phyloP scores from a whole-genome alignment of 2,329 filamentous ascomycete genomes.

The Trichoderma atroviride region DNA sequence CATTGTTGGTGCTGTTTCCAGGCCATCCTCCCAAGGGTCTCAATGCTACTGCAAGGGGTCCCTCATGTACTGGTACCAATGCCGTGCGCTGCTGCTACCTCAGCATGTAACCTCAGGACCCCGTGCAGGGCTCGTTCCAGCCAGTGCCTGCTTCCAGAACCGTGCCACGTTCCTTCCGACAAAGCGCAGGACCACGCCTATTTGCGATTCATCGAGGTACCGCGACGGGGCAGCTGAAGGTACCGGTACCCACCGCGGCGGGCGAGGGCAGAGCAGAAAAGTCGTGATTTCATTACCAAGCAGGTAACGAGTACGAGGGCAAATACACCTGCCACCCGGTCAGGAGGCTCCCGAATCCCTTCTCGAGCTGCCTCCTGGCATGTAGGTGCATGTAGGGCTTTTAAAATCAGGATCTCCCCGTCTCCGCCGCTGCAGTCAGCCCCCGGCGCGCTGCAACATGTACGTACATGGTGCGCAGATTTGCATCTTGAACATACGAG shows the following conservation, averaged over 20 bases:
- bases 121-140: slow-evolving; percentile 9
- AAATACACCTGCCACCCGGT: background rate
- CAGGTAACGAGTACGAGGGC: background rate
- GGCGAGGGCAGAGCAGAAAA: background rate
- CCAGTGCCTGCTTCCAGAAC: slow-evolving; percentile 16
- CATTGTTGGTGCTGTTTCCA: background rate
- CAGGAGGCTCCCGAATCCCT: slow-evolving; percentile 3
- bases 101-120: slow-evolving; percentile 1
- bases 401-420: slow-evolving; percentile 24
- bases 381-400: background rate
- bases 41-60: background rate
- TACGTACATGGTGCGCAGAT: slow-evolving; percentile 14
- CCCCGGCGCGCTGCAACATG: background rate
- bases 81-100: background rate
- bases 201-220: background rate
- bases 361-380: background rate
- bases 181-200: background rate
- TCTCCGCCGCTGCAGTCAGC: slow-evolving; percentile 16
- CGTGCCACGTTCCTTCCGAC: slow-evolving; percentile 20
- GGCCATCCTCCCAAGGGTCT: background rate
- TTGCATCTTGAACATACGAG: slow-evolving; percentile 20
- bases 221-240: background rate
- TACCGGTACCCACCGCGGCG: background rate
- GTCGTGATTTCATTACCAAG: background rate
- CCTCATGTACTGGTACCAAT: background rate